Evolutionary conservation across 108 stramenopile genomes (phyloP), one percentile per base, ranked within the genome.

Genomic region (Pseudonitzschia pungens): DNA sequence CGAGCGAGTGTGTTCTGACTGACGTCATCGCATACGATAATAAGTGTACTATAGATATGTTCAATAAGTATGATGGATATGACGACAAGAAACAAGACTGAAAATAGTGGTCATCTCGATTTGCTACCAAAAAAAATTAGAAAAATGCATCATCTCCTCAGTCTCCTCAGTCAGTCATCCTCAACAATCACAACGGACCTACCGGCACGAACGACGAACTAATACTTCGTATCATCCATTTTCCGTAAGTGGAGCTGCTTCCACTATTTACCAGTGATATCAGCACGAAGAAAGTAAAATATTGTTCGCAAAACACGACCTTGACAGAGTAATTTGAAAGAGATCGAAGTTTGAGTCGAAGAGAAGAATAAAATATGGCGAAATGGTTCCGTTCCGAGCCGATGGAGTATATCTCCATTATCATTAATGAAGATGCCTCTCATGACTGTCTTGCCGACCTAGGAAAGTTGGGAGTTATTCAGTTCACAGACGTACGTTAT

Each of bases 311-410:
- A 48, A 4, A 11, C 1, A 48, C 36, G 36, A 36, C 36, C 6
- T 36, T 2, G 36, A 36, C 36, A 6, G 36, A 36, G 36, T 5
- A 5, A 36, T 5, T 36, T 6, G 36, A 2, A 36, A 6, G 6
- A 36, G 2, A 36, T 36, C 6, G 36, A 48, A 48, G 14, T 48
- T 48, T 2, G 3, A 48, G 9, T 43, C 45, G 14, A 48, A 4
- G 45, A 10, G 45, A 10, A 55, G 24, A 24, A 55, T 55, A 26
- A 12, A 52, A 33, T 48, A 98, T 98, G 98, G 85, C 94, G 41
- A 86, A 84, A 72, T 99, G 98, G 98, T 99, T 97, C 74, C 97
- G 98, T 71, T 98, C 97, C 63, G 96, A 97, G 74, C 94, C 96
- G 65, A 98, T 99, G 98, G 88, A 96, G 84, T 99, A 99, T 71